A percentile compares a stretch with the other conserved stretches of the same genome.
phyloP scores from a whole-genome alignment of 2,329 filamentous ascomycete genomes.

The Penicillium occitanis region DNA sequence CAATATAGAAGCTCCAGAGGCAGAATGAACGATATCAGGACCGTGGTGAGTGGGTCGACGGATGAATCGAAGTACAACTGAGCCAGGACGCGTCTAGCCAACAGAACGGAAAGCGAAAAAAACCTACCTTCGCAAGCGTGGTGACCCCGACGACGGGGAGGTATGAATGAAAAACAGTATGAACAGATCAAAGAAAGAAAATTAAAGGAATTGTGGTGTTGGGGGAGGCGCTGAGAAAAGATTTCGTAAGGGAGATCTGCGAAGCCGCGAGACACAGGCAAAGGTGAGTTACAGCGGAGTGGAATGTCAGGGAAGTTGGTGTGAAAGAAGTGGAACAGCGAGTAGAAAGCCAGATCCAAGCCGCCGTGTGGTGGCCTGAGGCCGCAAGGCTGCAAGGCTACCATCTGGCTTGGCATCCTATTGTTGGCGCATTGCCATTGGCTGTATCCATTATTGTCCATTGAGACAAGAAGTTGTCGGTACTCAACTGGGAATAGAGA shows the following conservation, averaged over 20 bases:
- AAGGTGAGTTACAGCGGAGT: constrained; percentile 17
- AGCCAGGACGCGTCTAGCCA: constrained; percentile 33
- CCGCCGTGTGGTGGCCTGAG: constrained; percentile 27
- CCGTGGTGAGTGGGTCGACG: constrained; percentile 38
- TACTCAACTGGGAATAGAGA: background rate
- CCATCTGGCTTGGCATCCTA: constrained; percentile 27
- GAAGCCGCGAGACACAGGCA: constrained; percentile 31
- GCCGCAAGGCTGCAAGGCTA: constrained; percentile 4
- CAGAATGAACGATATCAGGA: constrained; percentile 27
- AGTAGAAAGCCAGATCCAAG: constrained; percentile 27
- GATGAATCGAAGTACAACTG: constrained; percentile 40
- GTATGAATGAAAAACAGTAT: constrained; percentile 15
- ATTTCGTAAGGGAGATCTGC: constrained; percentile 25
- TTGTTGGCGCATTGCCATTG: constrained; percentile 11
- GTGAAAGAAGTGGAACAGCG: constrained; percentile 25
- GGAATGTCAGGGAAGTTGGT: constrained; percentile 36
- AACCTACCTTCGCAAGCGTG: constrained; percentile 59
- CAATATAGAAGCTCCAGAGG: constrained; percentile 24
- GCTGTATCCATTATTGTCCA: background rate
- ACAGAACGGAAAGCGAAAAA: constrained; percentile 33
- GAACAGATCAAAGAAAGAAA: constrained; percentile 28
- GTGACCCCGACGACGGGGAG: constrained; percentile 47
- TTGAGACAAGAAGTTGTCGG: background rate
- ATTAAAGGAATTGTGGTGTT: constrained; percentile 25
- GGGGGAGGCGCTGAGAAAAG: constrained; percentile 36